Conservation (phyloP, 1,284 basidiomycete species). For the Macrocystidia cucumis region DNA sequence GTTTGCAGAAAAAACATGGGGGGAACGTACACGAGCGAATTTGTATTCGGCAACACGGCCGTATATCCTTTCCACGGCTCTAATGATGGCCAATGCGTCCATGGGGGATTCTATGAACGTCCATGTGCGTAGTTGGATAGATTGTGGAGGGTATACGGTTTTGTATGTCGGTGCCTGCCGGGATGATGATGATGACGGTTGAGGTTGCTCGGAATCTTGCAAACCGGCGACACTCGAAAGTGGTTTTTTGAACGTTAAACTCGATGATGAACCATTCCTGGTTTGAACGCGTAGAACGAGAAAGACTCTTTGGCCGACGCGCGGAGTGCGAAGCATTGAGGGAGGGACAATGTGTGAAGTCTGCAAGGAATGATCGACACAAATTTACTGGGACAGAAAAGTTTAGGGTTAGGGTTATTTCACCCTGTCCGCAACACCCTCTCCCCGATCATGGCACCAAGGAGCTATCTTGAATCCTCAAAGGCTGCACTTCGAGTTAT, state of each 20-base stretch:
- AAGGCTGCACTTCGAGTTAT: slow-evolving; percentile 45
- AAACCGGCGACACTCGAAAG: too few species aligned
- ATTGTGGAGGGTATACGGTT: slow-evolving; percentile 7
- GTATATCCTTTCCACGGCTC: slow-evolving; percentile 47
- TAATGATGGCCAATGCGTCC: slow-evolving; percentile 42
- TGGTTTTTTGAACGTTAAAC: too few species aligned
- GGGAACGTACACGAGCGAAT: slow-evolving; percentile 34
- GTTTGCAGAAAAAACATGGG: background rate
- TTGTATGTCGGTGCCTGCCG: background rate
- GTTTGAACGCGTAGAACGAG: too few species aligned
- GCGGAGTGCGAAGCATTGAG: too few species aligned
- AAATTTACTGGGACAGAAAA: too few species aligned
- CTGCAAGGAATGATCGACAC: too few species aligned
- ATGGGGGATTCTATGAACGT: slow-evolving; percentile 29
- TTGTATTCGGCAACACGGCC: slow-evolving; percentile 42
- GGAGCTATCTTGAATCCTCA: slow-evolving; percentile 28
- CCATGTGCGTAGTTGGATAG: slow-evolving; percentile 29
- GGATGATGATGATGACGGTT: background rate
- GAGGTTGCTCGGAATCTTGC: too few species aligned
- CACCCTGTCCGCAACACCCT: slow-evolving; percentile 1
- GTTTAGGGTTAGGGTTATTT: slow-evolving; percentile 18
- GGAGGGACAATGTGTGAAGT: too few species aligned
- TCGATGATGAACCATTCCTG: too few species aligned
- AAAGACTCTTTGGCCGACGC: too few species aligned
- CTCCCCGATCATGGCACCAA: slow-evolving; percentile 5